Evolutionary conservation across 805 yeast species (phyloP).

Genomic region (Kodamaea lidongshanica): DNA sequence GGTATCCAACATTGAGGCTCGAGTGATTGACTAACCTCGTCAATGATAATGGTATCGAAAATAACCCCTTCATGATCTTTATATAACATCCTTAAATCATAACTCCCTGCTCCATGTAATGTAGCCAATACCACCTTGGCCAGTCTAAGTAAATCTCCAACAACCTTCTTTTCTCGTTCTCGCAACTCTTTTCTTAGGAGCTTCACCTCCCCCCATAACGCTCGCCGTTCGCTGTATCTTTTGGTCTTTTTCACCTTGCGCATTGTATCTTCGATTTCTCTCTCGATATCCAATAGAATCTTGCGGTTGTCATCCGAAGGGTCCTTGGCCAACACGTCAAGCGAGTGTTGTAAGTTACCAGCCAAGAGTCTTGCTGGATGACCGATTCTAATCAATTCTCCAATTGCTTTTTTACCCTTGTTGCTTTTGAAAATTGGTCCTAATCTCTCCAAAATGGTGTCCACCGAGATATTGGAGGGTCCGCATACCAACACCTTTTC

Average conservation of each 20-base stretch:
- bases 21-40: conserved; percentile 89
- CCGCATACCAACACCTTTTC: conserved; percentile 80
- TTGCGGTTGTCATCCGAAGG: conserved; percentile 22
- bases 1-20: conserved; percentile 99
- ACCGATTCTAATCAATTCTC: conserved; percentile 70
- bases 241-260: conserved; percentile 54
- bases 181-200: conserved; percentile 64
- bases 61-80: conserved; percentile 30
- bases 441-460: conserved; percentile 79
- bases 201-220: conserved; percentile 64
- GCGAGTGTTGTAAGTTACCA: conserved; percentile 58
- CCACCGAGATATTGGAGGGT: conserved; percentile 89
- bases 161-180: conserved; percentile 56
- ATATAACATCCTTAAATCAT: conserved; percentile 55
- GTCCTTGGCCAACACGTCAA: conserved; percentile 67
- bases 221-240: conserved; percentile 56
- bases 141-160: conserved; percentile 49
- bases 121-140: conserved; percentile 76
- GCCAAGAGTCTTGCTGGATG: conserved; percentile 84
- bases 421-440: conserved; percentile 28
- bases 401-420: conserved; percentile 23
- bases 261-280: conserved; percentile 62
- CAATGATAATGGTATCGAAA: conserved; percentile 81
- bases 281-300: conserved; percentile 59
- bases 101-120: conserved; percentile 79